Conservation (phyloP, 805 yeast genomes). For the Grigorovia yakushimaensis region DNA sequence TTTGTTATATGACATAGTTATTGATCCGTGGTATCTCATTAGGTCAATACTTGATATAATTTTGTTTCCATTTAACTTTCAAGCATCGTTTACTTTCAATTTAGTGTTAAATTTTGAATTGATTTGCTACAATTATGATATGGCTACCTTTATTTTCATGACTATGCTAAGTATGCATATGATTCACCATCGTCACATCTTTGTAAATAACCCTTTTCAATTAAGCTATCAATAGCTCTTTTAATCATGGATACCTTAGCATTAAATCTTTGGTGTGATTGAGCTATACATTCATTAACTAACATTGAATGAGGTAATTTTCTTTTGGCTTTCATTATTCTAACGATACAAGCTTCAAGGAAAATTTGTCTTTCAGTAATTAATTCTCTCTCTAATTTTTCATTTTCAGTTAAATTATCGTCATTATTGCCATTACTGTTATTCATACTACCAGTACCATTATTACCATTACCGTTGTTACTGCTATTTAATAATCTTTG, state of each 20-base stretch:
- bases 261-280: constrained; percentile 67
- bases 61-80: neutral
- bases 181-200: constrained; percentile 64
- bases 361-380: constrained; percentile 79
- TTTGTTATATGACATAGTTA: neutral
- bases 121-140: too few relatives aligned
- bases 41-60: neutral
- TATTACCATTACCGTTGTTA: neutral
- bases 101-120: too few relatives aligned
- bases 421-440: neutral
- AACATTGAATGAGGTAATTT: constrained; percentile 66
- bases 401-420: constrained; percentile 30
- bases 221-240: constrained; percentile 71
- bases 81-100: neutral
- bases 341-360: constrained; percentile 86
- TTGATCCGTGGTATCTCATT: neutral
- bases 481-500: constrained; percentile 7
- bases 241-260: constrained; percentile 84
- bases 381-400: constrained; percentile 68
- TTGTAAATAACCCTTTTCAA: constrained; percentile 76
- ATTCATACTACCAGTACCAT: neutral
- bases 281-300: constrained; percentile 81
- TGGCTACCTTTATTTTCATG: too few relatives aligned
- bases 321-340: constrained; percentile 93
- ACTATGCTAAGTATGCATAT: constrained; percentile 70